Conservation (phyloP, 139 green algal species). For the Coelastrella sp. region DNA sequence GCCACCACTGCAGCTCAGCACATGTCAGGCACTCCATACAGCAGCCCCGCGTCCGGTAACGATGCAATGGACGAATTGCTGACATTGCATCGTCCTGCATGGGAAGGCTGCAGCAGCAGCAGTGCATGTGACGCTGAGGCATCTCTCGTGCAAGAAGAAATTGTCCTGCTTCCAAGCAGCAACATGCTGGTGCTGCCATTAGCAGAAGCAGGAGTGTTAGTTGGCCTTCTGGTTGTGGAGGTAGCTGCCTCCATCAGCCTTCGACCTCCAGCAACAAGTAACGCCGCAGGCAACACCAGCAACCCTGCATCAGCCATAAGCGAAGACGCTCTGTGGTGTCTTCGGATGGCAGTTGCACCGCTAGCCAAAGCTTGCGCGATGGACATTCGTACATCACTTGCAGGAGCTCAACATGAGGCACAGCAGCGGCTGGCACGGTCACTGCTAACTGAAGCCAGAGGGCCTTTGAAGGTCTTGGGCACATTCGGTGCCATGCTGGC, state of each 20-base stretch:
- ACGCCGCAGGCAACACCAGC: neutral
- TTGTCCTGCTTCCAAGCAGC: conserved; percentile 71
- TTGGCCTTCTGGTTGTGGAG: conserved; percentile 76
- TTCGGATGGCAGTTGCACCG: conserved; percentile 62
- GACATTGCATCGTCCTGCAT: conserved; percentile 26
- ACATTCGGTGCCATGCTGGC: conserved; percentile 76
- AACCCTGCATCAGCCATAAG: neutral
- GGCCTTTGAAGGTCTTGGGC: conserved; percentile 70
- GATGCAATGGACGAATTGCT: conserved; percentile 37
- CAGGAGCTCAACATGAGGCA: conserved; percentile 43
- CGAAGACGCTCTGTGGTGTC: conserved; percentile 53
- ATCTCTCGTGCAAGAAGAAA: conserved; percentile 61
- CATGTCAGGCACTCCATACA: neutral
- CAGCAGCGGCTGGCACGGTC: conserved; percentile 53
- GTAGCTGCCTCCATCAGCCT: neutral
- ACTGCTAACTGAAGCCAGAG: conserved; percentile 64
- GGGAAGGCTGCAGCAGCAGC: conserved; percentile 34
- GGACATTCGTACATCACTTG: conserved; percentile 65
- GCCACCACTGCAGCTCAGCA: neutral
- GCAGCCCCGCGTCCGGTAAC: neutral
- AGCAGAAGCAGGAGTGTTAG: conserved; percentile 59
- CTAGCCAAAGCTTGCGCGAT: conserved; percentile 71
- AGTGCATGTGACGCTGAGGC: conserved; percentile 54
- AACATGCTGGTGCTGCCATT: conserved; percentile 74
- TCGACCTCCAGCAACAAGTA: conserved; percentile 14